Percentiles rank a stretch among this genome's conserved stretches.
Conservation (phyloP, 176 grass and related monocot species). For the Oryza coarctata region DNA sequence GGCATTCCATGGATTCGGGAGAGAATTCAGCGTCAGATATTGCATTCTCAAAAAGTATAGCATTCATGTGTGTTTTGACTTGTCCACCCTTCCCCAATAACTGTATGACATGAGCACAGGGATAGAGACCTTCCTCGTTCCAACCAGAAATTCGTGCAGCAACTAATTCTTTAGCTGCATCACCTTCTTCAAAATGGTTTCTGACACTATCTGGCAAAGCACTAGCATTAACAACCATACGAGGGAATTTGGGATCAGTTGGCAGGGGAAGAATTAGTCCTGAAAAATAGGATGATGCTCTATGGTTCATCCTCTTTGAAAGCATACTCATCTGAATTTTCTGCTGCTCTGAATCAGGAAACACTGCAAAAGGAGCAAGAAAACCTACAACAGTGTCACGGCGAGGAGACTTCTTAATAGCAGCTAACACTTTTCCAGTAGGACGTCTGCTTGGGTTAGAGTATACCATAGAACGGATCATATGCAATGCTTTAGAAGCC, state of each 20-base stretch:
- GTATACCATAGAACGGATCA: slow-evolving; percentile 62
- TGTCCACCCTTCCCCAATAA: slow-evolving; percentile 71
- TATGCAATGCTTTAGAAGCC: slow-evolving; percentile 62
- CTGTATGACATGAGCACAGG: slow-evolving; percentile 55
- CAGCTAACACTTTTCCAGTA: slow-evolving; percentile 80
- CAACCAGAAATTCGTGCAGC: slow-evolving; percentile 79
- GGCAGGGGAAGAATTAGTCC: slow-evolving; percentile 56
- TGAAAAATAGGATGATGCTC: slow-evolving; percentile 25
- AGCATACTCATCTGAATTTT: slow-evolving; percentile 34
- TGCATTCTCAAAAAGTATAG: slow-evolving; percentile 90
- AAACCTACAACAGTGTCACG: slow-evolving; percentile 82
- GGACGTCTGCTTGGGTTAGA: slow-evolving; percentile 70
- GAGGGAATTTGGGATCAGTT: slow-evolving; percentile 77
- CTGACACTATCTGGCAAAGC: slow-evolving; percentile 60
- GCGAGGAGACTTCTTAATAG: slow-evolving; percentile 68
- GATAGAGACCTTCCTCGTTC: slow-evolving; percentile 73
- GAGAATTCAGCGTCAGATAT: slow-evolving; percentile 60
- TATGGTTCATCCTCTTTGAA: slow-evolving; percentile 48
- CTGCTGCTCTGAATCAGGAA: slow-evolving; percentile 48
- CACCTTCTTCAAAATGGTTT: slow-evolving; percentile 59
- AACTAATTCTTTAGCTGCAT: slow-evolving; percentile 63
- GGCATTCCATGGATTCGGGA: slow-evolving; percentile 52
- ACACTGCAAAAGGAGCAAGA: slow-evolving; percentile 53
- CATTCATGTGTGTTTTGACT: slow-evolving; percentile 80
- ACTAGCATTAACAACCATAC: slow-evolving; percentile 59